Evolutionary conservation across 2,329 filamentous ascomycete genomes (phyloP), one percentile per base, ranked within the genome.

Genomic region (Claviceps cyperi): DNA sequence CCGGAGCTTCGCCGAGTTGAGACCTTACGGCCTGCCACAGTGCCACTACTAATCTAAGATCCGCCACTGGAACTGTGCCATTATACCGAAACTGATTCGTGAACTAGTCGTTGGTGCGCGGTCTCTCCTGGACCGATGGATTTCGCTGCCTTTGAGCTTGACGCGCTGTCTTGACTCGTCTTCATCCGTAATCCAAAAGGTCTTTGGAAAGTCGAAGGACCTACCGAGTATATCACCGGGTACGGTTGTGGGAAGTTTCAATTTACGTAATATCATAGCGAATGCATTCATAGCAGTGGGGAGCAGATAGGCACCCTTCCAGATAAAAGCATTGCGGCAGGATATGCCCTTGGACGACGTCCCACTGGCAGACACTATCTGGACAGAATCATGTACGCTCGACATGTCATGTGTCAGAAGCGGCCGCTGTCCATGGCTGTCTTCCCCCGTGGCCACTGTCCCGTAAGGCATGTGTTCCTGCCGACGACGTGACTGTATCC

Each of bases 351-450:
- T 73, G 0, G 69, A 78, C 13, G 66, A 79, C 14, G 73, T 80
- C 53, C 69, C 13, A 67, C 80, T 17, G 76, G 80, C 56, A 61
- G 59, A 38, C 69, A 74, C 51, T 80, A 79, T 57, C 60, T 67
- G 6, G 57, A 64, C 7, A 66, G 72, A 2, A 64, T 79, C 24
- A 63, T 53, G 1, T 56, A 64, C 2, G 67, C 74, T 4, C 64
- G 65, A 1, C 40, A 54, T 0, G 63, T 71, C 11, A 66, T 77
- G 39, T 47, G 55, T 1, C 48, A 65, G 2, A 64, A 77, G 51
- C 58, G 63, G 1, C 57, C 1, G 64, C 63, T 2, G 70, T 73
- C 0, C 63, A 73, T 21, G 74, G 74, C 0, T 67, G 63, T 28
- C 59, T 69, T 0, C 66, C 67, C 9, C 0, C 55, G 55, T 0